A percentile compares a stretch with the other conserved stretches of the same genome.
phyloP scores from a whole-genome alignment of 2,329 filamentous ascomycete genomes.

The Biscogniauxia marginata region DNA sequence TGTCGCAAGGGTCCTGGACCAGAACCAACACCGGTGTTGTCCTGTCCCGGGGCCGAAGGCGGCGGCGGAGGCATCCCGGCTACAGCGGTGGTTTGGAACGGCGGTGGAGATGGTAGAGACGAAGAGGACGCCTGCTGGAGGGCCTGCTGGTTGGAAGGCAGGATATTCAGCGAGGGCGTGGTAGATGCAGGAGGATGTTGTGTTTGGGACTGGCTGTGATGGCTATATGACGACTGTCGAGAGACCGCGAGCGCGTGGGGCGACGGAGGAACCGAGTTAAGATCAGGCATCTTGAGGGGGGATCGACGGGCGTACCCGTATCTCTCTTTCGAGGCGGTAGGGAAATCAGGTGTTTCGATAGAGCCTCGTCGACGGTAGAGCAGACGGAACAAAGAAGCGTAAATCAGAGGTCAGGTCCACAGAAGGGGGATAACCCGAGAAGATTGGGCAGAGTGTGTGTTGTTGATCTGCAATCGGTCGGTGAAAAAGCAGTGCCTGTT shows the following conservation, averaged over 20 bases:
- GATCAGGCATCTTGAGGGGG: constrained; percentile 38
- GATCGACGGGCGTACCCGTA: too few relatives aligned
- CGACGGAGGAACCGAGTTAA: constrained; percentile 55
- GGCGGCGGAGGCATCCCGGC: constrained; percentile 28
- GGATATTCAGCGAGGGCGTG: constrained; percentile 52
- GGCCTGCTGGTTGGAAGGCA: constrained; percentile 50
- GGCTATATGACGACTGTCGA: constrained; percentile 44
- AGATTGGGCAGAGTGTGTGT: not conserved
- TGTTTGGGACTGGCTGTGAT: constrained; percentile 32
- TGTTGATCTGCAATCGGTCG: not conserved
- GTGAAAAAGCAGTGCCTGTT: too few relatives aligned
- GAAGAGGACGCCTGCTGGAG: constrained; percentile 42
- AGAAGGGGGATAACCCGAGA: not conserved
- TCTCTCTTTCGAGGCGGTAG: too few relatives aligned
- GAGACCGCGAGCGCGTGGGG: constrained; percentile 44
- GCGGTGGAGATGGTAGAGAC: constrained; percentile 33
- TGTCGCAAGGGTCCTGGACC: constrained; percentile 77
- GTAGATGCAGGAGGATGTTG: constrained; percentile 32
- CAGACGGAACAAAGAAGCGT: not conserved
- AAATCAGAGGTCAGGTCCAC: not conserved
- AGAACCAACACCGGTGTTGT: constrained; percentile 47
- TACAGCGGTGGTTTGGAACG: constrained; percentile 14
- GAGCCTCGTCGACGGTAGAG: not conserved
- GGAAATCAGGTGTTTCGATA: not conserved
- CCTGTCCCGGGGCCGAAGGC: constrained; percentile 26